Conservation (phyloP, 2,329 filamentous ascomycete genomes). For the Colletotrichum camelliae region DNA sequence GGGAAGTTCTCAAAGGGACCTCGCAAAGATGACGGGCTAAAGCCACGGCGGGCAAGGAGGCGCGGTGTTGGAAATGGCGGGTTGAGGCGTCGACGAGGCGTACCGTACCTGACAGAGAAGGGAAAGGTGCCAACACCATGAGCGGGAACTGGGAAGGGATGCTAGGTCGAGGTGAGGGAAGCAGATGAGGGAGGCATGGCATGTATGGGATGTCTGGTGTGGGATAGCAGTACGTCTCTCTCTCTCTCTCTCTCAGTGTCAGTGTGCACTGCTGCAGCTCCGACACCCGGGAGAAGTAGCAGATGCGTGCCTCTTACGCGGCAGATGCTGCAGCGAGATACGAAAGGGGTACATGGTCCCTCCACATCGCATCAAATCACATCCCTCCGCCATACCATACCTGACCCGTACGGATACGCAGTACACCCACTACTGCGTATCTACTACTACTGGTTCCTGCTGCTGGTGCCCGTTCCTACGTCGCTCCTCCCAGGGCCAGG, state of each 20-base stretch:
- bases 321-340: background rate
- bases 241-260: background rate
- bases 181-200: constrained; percentile 6
- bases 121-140: constrained; percentile 12
- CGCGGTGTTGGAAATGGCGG: background rate
- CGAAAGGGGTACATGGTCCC: background rate
- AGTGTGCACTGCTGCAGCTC: background rate
- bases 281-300: background rate
- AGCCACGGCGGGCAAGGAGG: background rate
- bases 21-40: constrained; percentile 16
- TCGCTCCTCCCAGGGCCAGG: background rate
- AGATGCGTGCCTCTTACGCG: background rate
- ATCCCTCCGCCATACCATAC: background rate
- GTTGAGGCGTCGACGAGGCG: constrained; percentile 15
- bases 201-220: background rate
- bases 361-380: background rate
- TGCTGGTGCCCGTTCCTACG: background rate
- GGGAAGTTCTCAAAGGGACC: background rate
- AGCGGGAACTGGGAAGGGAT: constrained; percentile 17
- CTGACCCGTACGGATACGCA: background rate
- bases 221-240: background rate
- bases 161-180: background rate
- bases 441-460: background rate
- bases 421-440: background rate
- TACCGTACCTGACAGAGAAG: constrained; percentile 17